Base-by-base conservation (phyloP, 1,284 basidiomycete species). In the Volvariella surrecta region DNA sequence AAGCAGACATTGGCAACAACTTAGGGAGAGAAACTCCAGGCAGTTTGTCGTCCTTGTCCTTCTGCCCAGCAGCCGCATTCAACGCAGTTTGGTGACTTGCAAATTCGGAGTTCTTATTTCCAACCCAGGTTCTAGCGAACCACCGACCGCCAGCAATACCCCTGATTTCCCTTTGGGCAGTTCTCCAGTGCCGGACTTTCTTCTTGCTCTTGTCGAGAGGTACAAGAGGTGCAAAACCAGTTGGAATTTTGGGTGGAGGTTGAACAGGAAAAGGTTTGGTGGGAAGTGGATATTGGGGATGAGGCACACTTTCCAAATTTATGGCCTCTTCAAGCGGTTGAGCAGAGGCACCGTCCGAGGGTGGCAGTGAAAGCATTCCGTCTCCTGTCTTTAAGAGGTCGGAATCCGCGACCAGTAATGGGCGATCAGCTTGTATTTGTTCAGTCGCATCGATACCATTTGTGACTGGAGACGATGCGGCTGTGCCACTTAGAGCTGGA, bases 141-240 rank as follows among this genome's bases (percentile, higher is more conserved):
- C 85, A 88, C 20, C 84, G 73, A 2, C 84, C 84, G 10, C 84
- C 84, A 22, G 79, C 85, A 43, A 88, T 85, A 7, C 84, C 85
- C 34, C 82, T 69, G 39, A 88, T 76, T 58, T 88, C 85, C 40
- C 85, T 74, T 45, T 80, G 71, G 3, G 82, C 84, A 34, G 71
- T 57, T 38, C 82, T 72, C 84, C 84, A 88, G 46, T 73, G 76
- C 34, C 84, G 74, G 11, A 76, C 74, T 50, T 75, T 73, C 32
- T 69, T 72, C 8, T 67, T 66, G 21, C 65, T 72, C 52, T 73
- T 77, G 56, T 88, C 85, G 20, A 88, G 66, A 35, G 80, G 70
- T 28, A 81, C 58, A 13, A 69, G 57, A 0, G 81, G 76, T 11
- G 84, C 81, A 50, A 82, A 81, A 6, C 83, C 82, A 4, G 80